Conservation (phyloP, 2,329 filamentous ascomycete genomes). For the Penicillium brevicompactum region DNA sequence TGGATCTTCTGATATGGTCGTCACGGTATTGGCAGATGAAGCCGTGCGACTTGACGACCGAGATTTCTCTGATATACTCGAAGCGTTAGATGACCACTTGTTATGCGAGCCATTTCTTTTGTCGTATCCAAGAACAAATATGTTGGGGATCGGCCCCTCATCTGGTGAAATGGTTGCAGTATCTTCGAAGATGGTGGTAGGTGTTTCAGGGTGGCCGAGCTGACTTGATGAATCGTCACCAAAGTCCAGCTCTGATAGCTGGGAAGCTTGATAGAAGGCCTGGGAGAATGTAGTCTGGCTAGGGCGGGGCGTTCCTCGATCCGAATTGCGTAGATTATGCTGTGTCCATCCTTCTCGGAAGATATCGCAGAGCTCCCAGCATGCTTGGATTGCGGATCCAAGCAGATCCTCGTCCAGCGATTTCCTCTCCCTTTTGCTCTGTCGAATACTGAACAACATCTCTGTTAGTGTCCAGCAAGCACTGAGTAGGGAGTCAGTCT, state of each 20-base stretch:
- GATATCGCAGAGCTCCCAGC: conserved; percentile 91
- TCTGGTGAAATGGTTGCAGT: conserved; percentile 82
- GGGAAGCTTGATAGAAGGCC: conserved; percentile 52
- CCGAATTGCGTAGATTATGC: conserved; percentile 65
- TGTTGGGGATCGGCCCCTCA: conserved; percentile 79
- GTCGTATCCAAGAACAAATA: conserved; percentile 78
- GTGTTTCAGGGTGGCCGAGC: conserved; percentile 71
- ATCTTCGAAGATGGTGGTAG: conserved; percentile 94
- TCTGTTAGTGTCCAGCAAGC: conserved; percentile 91
- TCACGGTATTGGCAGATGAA: conserved; percentile 48
- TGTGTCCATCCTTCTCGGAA: conserved; percentile 92
- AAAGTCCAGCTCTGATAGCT: conserved; percentile 40
- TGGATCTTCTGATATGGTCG: conserved; percentile 63
- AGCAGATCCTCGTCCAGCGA: conserved; percentile 79
- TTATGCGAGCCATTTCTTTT: conserved; percentile 55
- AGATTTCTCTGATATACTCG: conserved; percentile 77
- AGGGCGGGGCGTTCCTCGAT: conserved; percentile 80
- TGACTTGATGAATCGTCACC: conserved; percentile 30
- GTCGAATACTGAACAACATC: conserved; percentile 87
- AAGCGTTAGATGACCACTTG: conserved; percentile 77
- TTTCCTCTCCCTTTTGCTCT: conserved; percentile 74
- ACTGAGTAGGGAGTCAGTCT: conserved; percentile 80
- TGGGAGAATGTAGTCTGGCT: conserved; percentile 75
- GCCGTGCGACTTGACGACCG: conserved; percentile 59
- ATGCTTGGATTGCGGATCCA: conserved; percentile 85